These are phyloP conservation scores for Penicillium palitans DNA, from an alignment of 2,329 filamentous ascomycete genomes.

Conservation along the genomic window DNA sequence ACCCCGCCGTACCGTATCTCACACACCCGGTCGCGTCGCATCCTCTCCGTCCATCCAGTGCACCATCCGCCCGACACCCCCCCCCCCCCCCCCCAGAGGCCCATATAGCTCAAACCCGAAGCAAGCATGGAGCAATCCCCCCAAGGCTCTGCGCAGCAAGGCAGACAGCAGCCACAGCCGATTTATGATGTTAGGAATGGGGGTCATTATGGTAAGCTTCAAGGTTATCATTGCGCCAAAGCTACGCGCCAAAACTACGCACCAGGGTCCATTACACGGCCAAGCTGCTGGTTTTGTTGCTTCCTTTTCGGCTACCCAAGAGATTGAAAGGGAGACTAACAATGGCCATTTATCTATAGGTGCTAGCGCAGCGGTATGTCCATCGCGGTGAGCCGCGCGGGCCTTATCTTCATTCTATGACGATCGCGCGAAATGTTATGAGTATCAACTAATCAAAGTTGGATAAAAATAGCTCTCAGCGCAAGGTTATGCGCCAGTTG, in stretches of 20 bases:
- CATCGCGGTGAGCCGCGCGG: slow-evolving; percentile 1
- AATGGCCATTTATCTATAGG: slow-evolving; percentile 45
- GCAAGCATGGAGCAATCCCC: slow-evolving; percentile 57
- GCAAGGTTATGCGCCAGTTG: slow-evolving; percentile 81
- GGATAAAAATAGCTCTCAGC: slow-evolving; percentile 66
- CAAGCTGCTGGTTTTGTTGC: background rate
- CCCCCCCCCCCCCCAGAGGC: background rate
- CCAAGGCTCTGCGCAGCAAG: slow-evolving; percentile 57
- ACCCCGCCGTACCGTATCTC: background rate
- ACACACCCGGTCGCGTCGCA: slow-evolving; percentile 8
- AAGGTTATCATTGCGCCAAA: slow-evolving; percentile 1
- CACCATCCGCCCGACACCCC: background rate
- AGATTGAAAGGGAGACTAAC: slow-evolving; percentile 12
- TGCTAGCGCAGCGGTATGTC: slow-evolving; percentile 67
- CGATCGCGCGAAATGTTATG: background rate
- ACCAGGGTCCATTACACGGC: background rate
- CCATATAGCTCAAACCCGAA: slow-evolving; percentile 4
- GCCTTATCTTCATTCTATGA: background rate
- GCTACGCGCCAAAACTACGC: background rate
- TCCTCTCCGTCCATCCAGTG: background rate
- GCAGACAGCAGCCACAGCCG: slow-evolving; percentile 61
- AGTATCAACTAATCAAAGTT: slow-evolving; percentile 23
- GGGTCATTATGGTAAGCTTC: slow-evolving; percentile 71
- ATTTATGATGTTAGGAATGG: slow-evolving; percentile 73
- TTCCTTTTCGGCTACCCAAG: background rate